Evolutionary conservation across 2,329 filamentous ascomycete species (phyloP), one percentile per base, ranked within the genome.

Genomic region (Aspergillus felis): DNA sequence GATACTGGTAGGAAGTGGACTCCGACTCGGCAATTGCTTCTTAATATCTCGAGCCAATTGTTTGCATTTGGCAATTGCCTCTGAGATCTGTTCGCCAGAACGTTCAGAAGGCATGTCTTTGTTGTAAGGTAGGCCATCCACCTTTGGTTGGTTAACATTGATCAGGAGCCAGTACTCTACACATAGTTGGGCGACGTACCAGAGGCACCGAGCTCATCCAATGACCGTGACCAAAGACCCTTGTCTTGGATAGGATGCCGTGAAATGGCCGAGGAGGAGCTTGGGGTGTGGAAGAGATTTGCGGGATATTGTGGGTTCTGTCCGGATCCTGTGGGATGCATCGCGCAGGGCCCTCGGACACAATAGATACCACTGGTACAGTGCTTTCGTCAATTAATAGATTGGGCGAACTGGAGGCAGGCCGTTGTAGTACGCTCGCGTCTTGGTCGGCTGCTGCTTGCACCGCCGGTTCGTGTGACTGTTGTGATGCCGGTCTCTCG

Each of bases 211-310:
- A 35, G 49, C 54, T 63, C 62, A 67, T 68, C 68, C 68, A 69
- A 53, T 69, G 65, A 2, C 68, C 66, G 12, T 59, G 48, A 1
- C 66, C 64, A 38, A 61, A 67, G 8, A 70, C 54, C 24, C 68
- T 57, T 2, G 67, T 69, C 53, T 70, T 70, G 2, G 57, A 61
- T 5, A 64, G 3, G 0, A 55, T 55, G 29, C 66, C 64, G n/a
- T 50, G 60, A 9, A 68, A 61, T 2, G 25, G 38, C 3, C 20
- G 53, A 22, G 44, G n/a, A n/a, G 25, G 20, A 27, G 32, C 20
- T 27, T 50, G 12, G 32, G 56, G 25, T 20, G 24, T 35, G 1
- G 32, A 35, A 1, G 32, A 17, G 29, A 3, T 32, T 2, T 35
- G 32, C 32, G 32, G 32, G 5, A 35, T 14, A 35, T 2, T 14